Evolutionary conservation across 2,329 filamentous ascomycete species (phyloP), one percentile per base, ranked within the genome.

Genomic region (Hypoxylon sp.): DNA sequence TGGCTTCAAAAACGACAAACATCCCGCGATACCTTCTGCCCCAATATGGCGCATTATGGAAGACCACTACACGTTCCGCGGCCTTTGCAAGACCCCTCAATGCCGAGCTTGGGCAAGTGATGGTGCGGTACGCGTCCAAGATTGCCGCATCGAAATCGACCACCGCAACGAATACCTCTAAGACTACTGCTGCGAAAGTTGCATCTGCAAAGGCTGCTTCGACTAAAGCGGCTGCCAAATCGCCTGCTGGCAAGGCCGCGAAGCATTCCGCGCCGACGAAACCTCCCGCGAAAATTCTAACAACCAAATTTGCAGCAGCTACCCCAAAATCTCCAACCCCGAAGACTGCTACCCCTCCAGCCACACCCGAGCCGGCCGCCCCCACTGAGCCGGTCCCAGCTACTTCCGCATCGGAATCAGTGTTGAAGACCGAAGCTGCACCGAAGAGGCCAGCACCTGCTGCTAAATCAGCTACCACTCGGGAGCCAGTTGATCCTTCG

Each of bases 1-100:
- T 88, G 84, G 78, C 84, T 56, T 74, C 79, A 49, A 83, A 84
- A 40, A 80, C 83, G n/a, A 80, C 83, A 25, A 78, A 84, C 69
- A 91, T 92, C 69, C 90, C 90, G 31, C 86, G 86, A 51, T 92
- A 92, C 77, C 85, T 92, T n/a, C 85, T 92, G 44, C 90, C 90
- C 3, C 85, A 89, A 68, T 84, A 87, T 73, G 82, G 86, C 61
- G 81, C 83, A 31, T 82, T 89, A 74, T 90, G 88, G 88, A 84
- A 83, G 17, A 72, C 71, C 48, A 74, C 81, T 25, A 76, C 79
- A 61, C 74, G 81, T 56, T 63, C 75, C 62, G 66, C 69, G 44
- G 74, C 77, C 55, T 69, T 78, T 27, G 60, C 74, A 6, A 73
- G 76, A 57, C 68, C 76, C 25, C 59, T 75, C 61, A 63, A 76